phyloP scores from a whole-genome alignment of 306 rosid species.

The Benincasa hispida region DNA sequence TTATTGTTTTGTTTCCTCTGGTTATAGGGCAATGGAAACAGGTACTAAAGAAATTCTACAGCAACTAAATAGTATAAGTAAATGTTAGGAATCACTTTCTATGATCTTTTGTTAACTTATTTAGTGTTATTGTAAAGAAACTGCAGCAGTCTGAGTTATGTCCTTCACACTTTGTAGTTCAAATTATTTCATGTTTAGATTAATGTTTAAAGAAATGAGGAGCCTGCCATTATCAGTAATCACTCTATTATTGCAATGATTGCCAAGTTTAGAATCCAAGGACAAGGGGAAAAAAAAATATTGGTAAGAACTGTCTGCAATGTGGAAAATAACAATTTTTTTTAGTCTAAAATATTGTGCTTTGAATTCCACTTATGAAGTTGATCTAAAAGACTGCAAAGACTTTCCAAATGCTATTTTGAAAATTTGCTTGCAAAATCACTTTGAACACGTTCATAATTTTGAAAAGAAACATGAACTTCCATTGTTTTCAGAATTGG shows the following conservation, averaged over 20 bases:
- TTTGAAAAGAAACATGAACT: not conserved
- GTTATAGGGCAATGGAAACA: conserved; percentile 50
- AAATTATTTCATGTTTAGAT: not conserved
- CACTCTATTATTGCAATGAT: not conserved
- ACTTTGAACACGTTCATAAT: not conserved
- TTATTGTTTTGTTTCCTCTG: not conserved
- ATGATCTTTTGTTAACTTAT: not conserved
- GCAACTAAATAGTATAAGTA: not conserved
- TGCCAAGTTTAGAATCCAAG: not conserved
- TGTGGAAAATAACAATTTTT: not conserved
- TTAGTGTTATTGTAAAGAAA: not conserved
- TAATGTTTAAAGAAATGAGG: not conserved
- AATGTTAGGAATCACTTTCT: not conserved
- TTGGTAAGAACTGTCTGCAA: not conserved
- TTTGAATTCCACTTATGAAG: not conserved
- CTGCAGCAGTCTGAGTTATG: not conserved
- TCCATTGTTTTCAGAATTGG: not conserved
- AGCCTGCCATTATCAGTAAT: not conserved
- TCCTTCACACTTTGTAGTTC: not conserved
- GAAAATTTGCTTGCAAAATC: not conserved
- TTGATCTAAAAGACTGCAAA: not conserved
- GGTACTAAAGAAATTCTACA: conserved; percentile 21
- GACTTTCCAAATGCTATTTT: not conserved
- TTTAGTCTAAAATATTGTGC: not conserved
- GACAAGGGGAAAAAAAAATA: not conserved